phyloP scores from a whole-genome alignment of 2,329 filamentous ascomycete genomes.

The Fusarium beomiforme region DNA sequence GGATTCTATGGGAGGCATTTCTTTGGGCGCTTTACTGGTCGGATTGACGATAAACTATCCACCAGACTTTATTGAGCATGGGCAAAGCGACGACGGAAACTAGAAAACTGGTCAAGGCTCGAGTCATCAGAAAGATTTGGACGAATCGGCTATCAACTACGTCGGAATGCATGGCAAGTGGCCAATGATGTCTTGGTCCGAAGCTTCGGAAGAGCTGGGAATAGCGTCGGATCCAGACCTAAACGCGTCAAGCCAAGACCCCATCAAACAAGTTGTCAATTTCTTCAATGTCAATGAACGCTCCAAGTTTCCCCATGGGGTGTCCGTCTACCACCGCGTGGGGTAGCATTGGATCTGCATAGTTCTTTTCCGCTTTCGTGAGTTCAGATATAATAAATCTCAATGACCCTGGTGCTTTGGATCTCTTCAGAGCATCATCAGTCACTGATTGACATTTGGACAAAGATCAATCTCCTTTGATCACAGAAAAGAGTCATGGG shows the following conservation, averaged over 20 bases:
- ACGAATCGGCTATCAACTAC: not conserved
- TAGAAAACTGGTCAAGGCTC: not conserved
- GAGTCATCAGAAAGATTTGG: accelerated
- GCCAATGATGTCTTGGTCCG: not conserved
- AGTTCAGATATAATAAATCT: not conserved
- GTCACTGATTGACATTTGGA: not conserved
- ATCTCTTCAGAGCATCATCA: not conserved
- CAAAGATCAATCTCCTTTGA: no score
- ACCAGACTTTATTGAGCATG: not conserved
- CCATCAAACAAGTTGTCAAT: not conserved
- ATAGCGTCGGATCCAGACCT: not conserved
- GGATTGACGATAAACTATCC: not conserved
- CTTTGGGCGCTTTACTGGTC: not conserved
- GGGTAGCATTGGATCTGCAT: not conserved
- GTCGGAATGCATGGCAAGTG: accelerated
- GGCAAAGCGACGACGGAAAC: not conserved
- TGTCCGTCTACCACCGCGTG: not conserved
- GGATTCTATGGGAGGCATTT: not conserved
- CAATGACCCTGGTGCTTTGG: not conserved
- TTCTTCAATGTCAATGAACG: not conserved
- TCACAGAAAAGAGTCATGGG: not conserved
- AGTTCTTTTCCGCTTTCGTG: not conserved
- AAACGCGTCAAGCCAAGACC: not conserved
- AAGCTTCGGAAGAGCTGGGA: not conserved
- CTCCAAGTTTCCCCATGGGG: conserved; percentile 19